Conservation (phyloP, 495 filamentous ascomycete species). For the Tetracladium marchalianum region DNA sequence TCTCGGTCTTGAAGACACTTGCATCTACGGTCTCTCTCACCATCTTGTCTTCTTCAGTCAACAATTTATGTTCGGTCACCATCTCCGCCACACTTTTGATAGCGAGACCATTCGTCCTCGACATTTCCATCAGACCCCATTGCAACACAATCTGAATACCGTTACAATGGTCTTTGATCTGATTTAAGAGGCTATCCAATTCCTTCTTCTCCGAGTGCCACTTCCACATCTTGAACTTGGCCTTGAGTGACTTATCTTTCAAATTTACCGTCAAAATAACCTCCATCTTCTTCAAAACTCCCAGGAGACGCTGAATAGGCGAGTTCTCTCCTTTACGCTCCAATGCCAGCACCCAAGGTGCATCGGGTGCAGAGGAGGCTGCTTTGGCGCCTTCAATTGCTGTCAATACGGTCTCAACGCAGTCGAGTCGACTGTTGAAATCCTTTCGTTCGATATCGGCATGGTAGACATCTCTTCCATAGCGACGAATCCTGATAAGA, state of each 20-base stretch:
- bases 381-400: not conserved
- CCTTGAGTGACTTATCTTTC: not conserved
- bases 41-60: not conserved
- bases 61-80: not conserved
- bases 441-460: constrained; percentile 6
- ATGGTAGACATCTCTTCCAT: constrained; percentile 2
- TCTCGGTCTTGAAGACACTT: not conserved
- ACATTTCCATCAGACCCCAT: no score
- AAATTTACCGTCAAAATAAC: not conserved
- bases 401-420: not conserved
- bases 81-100: not conserved
- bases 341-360: not conserved
- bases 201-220: constrained; percentile 8
- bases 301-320: not conserved
- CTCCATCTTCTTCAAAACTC: not conserved
- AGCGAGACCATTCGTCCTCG: no score
- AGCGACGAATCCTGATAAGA: not conserved
- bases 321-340: constrained; percentile 1
- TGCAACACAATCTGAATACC: not conserved
- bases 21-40: not conserved
- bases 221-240: constrained; percentile 1
- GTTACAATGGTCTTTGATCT: not conserved
- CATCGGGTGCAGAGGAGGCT: not conserved
- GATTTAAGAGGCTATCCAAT: constrained; percentile 1
- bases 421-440: constrained; percentile 2